These are phyloP conservation scores for Pythium utonaiense DNA, from an alignment of 352 stramenopile species.

Conservation along the genomic window DNA sequence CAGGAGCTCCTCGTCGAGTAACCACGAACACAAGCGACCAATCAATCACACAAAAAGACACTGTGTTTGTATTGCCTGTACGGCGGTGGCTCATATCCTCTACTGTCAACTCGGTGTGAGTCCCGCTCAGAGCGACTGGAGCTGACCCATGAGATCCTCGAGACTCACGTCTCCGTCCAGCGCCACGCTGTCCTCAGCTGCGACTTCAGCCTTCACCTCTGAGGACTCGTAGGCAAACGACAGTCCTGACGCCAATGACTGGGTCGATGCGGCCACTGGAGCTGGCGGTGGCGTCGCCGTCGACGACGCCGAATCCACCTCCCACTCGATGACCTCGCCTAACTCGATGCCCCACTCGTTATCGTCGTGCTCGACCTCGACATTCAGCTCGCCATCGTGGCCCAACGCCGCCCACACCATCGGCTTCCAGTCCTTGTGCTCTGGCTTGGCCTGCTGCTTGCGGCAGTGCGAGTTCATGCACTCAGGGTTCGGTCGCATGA, in stretches of 20 bases:
- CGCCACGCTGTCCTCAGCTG: conserved; percentile 23
- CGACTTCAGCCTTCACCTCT: conserved; percentile 4
- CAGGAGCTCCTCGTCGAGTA: conserved; percentile 27
- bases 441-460: conserved; percentile 49
- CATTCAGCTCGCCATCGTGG: conserved; percentile 43
- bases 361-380: conserved; percentile 56
- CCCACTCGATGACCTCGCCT: conserved; percentile 24
- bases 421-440: conserved; percentile 54
- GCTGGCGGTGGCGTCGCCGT: neutral
- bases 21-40: neutral
- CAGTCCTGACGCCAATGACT: conserved; percentile 41
- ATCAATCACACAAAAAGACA: neutral
- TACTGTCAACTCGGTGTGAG: neutral
- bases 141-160: conserved; percentile 77
- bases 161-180: conserved; percentile 48
- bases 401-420: conserved; percentile 67
- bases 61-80: neutral
- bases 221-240: conserved; percentile 49
- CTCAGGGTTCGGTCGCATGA: conserved; percentile 83
- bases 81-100: neutral
- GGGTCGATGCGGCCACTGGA: conserved; percentile 2
- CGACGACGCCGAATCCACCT: conserved; percentile 15
- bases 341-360: conserved; percentile 90
- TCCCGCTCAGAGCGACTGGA: conserved; percentile 56
- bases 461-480: conserved; percentile 79